Base-by-base conservation (phyloP, 108 stramenopile genomes). In the Nitzschia sp. region DNA sequence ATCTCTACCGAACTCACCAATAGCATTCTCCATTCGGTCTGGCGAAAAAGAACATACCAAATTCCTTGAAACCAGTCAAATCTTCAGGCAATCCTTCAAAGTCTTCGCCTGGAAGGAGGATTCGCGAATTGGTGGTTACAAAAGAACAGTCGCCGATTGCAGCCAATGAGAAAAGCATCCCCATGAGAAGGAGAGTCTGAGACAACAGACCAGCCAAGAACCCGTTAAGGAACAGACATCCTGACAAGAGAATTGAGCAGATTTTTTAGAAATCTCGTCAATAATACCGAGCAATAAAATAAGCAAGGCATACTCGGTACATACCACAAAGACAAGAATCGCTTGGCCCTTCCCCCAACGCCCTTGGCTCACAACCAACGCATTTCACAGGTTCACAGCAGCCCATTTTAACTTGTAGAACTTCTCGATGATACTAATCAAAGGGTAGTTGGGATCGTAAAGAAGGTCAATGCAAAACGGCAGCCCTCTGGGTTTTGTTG, bases 171-270 rank as follows among this genome's bases (percentile, higher is more conserved):
- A 72, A 72, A 1, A 72, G 1, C 45, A 59, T 41, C 32, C 71
- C 71, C 23, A 34, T n/a, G 29, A 55, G 11, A n/a, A 52, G 29
- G 11, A 72, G 33, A 16, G 33, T 32, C 59, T 72, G 71, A 19
- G 34, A 50, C 3, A 28, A 47, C 15, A 60, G 13, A 29, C 48
- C 60, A 4, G 58, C 27, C 31, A 31, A 17, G 32, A 28, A 45
- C 27, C 71, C 71, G 63, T 72, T 72, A n/a, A 63, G 53, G 29
- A 55, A 72, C 4, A 22, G 29, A 21, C 33, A 62, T 13, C 71
- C 71, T 72, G 9, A 4, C 46, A 50, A 50, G 4, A n/a, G 21
- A 50, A 50, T 4, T n/a, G 19, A 21, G 21, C 8, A 50, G 11
- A 41, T 41, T 11, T 11, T 6, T 41, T 41, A 41, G 9, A 16